Base-by-base conservation (phyloP, 768 basidiomycete genomes). In the Trametes cinnabarina region DNA sequence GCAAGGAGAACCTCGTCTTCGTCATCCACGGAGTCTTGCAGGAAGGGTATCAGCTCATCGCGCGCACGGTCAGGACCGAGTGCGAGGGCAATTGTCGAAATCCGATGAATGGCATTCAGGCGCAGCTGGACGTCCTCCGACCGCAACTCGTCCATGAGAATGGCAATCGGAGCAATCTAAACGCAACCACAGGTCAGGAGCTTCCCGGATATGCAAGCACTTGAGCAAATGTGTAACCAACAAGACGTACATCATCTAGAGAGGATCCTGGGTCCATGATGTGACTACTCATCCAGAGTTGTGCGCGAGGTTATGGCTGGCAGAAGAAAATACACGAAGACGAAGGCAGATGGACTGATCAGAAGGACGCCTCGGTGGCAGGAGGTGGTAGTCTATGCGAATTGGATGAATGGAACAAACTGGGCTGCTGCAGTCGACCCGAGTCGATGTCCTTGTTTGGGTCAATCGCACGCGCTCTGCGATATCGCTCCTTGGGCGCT, bases 21-120 rank as follows among this genome's bases (percentile, higher is more conserved):
- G 68, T 99, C 97, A 73, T 99, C 97, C 64, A 99, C 87, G n/a
- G 94, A 95, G 69, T 99, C 96, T 76, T 94, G 93, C 52, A 99
- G 84, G 78, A 99, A 99, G 1, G 94, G 92, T 61, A 99, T 84
- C 65, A 99, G 84, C 71, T 99, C 97, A 54, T 94, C 90, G 62
- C 96, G 85, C 23, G 95, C 92, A 65, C 97, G 91, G 79, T 95
- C 90, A 41, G 94, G 86, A 6, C 97, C 96, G 50, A 99, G 82
- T 17, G 97, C 97, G 61, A 99, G 83, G 5, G 96, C 96, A 75
- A 99, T 99, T 47, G 97, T 99, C 50, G 94, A 94, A 68, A 99
- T 84, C 74, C 95, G 92, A 74, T 94, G 94, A 63, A 99, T 95
- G 60, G 97, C 95, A 65, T 96, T 95, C 69, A 99, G 80, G 54